Percentiles rank a stretch among this genome's conserved stretches.
These are phyloP conservation scores for Drechslerella stenobrocha DNA, from an alignment of 2,329 filamentous ascomycete genomes.

Conservation along the genomic window DNA sequence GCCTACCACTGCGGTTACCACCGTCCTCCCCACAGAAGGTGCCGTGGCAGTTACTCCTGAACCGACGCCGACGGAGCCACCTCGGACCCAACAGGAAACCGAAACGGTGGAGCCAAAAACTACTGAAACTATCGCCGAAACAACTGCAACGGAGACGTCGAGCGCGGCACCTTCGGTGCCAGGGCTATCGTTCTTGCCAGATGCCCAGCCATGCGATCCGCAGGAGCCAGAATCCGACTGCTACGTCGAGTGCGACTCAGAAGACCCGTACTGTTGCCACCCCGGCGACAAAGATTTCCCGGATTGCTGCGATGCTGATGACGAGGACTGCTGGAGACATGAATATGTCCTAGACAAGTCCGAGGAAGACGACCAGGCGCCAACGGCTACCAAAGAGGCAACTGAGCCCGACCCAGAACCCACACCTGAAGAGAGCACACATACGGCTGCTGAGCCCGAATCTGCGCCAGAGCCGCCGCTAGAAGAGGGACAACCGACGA, in stretches of 20 bases:
- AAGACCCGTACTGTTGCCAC: constrained; percentile 39
- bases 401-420: constrained; percentile 6
- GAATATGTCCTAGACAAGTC: constrained; percentile 33
- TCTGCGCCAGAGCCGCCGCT: not conserved
- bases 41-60: not conserved
- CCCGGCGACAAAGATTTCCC: constrained; percentile 37
- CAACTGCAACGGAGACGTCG: not conserved
- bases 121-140: not conserved
- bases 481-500: not conserved
- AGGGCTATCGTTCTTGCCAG: constrained; percentile 23
- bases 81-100: not conserved
- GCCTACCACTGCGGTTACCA: constrained; percentile 9
- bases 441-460: constrained; percentile 4
- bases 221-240: constrained; percentile 33
- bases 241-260: constrained; percentile 32
- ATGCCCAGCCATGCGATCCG: constrained; percentile 21
- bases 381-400: constrained; percentile 5
- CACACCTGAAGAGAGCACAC: not conserved
- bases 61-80: not conserved
- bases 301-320: constrained; percentile 39
- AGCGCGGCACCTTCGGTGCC: constrained; percentile 17
- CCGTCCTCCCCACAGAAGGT: constrained; percentile 10
- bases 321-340: constrained; percentile 38
- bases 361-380: not conserved
- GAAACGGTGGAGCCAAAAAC: not conserved